phyloP scores from a whole-genome alignment of 345 rosid genomes.

The Brassica cretica region DNA sequence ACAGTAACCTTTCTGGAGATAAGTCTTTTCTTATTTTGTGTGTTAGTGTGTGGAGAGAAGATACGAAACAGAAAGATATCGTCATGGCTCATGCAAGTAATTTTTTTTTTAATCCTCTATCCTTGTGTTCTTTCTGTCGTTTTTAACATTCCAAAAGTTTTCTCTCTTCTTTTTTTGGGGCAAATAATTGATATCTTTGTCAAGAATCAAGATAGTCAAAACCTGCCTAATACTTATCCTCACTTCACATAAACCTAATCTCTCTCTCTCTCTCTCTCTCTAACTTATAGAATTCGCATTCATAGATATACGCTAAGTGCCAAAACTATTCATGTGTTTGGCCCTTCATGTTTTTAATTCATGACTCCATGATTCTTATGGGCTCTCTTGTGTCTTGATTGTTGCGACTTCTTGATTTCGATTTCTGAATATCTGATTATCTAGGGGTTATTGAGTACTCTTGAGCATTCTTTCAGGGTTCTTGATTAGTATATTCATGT shows the following conservation, averaged over 20 bases:
- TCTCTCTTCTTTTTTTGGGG: background rate
- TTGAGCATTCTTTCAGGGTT: background rate
- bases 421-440: background rate
- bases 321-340: conserved; percentile 30
- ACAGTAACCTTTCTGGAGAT: conserved; percentile 32
- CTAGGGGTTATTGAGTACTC: background rate
- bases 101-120: background rate
- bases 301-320: conserved; percentile 16
- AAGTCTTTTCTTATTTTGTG: conserved; percentile 35
- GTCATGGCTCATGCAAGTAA: conserved; percentile 41
- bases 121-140: conserved; percentile 27
- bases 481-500: background rate
- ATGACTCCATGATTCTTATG: conserved; percentile 12
- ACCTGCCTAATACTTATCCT: background rate
- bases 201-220: background rate
- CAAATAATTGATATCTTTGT: background rate
- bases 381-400: background rate
- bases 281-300: background rate
- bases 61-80: conserved; percentile 14
- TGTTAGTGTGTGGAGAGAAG: conserved; percentile 28
- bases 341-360: too few species aligned
- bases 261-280: background rate
- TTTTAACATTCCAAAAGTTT: conserved; percentile 16
- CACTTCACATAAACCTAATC: background rate
- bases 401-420: background rate